Evolutionary conservation across 192 early-diverging fungal species (phyloP).

Genomic region (Funneliformis mosseae): DNA sequence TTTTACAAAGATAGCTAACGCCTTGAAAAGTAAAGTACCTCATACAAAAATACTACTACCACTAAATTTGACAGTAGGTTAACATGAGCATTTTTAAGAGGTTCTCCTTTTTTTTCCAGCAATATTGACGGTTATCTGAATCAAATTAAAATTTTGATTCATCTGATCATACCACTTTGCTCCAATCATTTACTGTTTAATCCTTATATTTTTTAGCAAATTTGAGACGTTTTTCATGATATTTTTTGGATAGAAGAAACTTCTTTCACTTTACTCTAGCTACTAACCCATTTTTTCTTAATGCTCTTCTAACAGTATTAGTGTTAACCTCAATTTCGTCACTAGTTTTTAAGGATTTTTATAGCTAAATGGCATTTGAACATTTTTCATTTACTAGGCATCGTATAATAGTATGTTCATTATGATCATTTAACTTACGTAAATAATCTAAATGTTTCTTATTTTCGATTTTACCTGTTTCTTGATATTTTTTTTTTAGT

Average conservation of each 20-base stretch:
- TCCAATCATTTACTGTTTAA: constrained; percentile 39
- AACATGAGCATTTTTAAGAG: neutral
- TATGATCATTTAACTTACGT: too few relatives aligned
- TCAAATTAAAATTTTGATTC: too few relatives aligned
- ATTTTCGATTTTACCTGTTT: too few relatives aligned
- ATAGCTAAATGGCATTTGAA: too few relatives aligned
- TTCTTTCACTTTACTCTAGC: neutral
- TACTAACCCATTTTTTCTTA: neutral
- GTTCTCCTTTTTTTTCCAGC: too few relatives aligned
- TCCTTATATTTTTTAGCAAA: constrained; percentile 33
- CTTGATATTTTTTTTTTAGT: too few relatives aligned
- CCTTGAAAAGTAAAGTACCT: constrained; percentile 34
- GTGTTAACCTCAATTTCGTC: neutral
- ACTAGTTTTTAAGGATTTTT: neutral
- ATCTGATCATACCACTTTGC: too few relatives aligned
- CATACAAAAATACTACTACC: constrained; percentile 34
- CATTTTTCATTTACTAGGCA: too few relatives aligned
- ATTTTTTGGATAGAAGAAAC: neutral
- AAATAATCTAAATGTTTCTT: too few relatives aligned
- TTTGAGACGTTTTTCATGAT: neutral
- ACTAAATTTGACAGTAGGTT: constrained; percentile 6
- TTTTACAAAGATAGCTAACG: constrained; percentile 27
- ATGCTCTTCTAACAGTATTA: neutral
- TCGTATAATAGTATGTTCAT: too few relatives aligned
- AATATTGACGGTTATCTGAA: too few relatives aligned